These are phyloP conservation scores for Annulohypoxylon nitens DNA, from an alignment of 495 filamentous ascomycete species.

Conservation along the genomic window DNA sequence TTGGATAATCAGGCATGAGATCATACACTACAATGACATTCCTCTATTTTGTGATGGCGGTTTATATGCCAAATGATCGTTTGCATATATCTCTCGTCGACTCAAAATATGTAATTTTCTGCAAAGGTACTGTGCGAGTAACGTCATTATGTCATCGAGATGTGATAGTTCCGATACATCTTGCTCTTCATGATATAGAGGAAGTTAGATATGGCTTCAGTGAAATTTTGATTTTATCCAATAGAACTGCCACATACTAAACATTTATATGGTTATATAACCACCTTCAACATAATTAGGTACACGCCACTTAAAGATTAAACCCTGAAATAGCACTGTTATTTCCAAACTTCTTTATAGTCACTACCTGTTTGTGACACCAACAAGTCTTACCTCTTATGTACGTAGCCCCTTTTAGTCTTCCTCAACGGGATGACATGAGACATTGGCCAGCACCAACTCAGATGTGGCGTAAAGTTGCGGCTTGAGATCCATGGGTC, in stretches of 20 bases:
- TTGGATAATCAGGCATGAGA: constrained; percentile 37
- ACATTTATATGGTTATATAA: no score
- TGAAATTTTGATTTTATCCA: no score
- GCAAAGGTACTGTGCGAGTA: background rate
- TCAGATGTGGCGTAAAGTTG: constrained; percentile 23
- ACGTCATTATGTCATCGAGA: background rate
- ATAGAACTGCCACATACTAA: no score
- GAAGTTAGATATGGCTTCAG: background rate
- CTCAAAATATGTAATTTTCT: background rate
- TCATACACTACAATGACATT: background rate
- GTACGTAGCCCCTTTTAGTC: background rate
- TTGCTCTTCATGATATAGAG: background rate
- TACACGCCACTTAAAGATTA: background rate
- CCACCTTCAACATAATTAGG: no score
- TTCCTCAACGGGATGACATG: constrained; percentile 2
- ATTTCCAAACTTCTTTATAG: background rate
- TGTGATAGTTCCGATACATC: background rate
- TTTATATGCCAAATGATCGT: background rate
- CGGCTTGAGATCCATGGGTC: constrained; percentile 18
- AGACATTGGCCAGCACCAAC: background rate
- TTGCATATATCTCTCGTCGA: background rate
- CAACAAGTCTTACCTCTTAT: background rate
- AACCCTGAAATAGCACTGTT: background rate
- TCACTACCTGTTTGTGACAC: background rate
- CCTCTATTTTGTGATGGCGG: background rate